Conservation (phyloP, 2,329 filamentous ascomycete genomes). For the Verticillium albo-atrum region DNA sequence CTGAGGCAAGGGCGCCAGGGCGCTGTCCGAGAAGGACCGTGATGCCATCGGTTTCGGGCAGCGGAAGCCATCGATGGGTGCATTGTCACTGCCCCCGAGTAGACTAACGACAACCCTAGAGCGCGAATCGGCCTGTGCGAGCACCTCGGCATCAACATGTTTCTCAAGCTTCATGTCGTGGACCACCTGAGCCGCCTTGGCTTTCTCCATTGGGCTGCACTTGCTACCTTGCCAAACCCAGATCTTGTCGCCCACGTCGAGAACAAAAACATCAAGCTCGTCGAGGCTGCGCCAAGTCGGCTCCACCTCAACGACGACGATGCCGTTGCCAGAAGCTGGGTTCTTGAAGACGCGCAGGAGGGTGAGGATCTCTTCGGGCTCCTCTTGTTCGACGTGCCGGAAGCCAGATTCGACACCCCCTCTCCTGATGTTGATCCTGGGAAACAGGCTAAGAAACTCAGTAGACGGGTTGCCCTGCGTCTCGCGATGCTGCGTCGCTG, state of each 20-base stretch:
- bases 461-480: conserved; percentile 54
- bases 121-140: conserved; percentile 56
- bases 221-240: conserved; percentile 66
- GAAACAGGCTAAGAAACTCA: conserved; percentile 58
- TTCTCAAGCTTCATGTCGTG: conserved; percentile 61
- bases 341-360: conserved; percentile 62
- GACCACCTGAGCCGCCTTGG: conserved; percentile 63
- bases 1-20: conserved; percentile 16
- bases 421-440: conserved; percentile 51
- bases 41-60: conserved; percentile 34
- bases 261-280: conserved; percentile 61
- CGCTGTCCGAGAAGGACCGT: conserved; percentile 12
- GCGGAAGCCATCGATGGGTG: conserved; percentile 33
- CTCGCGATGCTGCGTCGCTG: conserved; percentile 62
- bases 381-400: conserved; percentile 51
- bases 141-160: conserved; percentile 59
- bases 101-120: conserved; percentile 51
- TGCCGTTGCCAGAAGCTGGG: conserved; percentile 38
- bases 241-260: conserved; percentile 60
- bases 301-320: conserved; percentile 61
- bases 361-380: conserved; percentile 37
- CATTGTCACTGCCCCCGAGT: conserved; percentile 42
- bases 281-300: conserved; percentile 59
- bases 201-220: conserved; percentile 66
- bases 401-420: conserved; percentile 62